A percentile compares a stretch with the other conserved stretches of the same genome.
phyloP scores from a whole-genome alignment of 169 alveolate genomes.

The Cyclospora cayetanensis region DNA sequence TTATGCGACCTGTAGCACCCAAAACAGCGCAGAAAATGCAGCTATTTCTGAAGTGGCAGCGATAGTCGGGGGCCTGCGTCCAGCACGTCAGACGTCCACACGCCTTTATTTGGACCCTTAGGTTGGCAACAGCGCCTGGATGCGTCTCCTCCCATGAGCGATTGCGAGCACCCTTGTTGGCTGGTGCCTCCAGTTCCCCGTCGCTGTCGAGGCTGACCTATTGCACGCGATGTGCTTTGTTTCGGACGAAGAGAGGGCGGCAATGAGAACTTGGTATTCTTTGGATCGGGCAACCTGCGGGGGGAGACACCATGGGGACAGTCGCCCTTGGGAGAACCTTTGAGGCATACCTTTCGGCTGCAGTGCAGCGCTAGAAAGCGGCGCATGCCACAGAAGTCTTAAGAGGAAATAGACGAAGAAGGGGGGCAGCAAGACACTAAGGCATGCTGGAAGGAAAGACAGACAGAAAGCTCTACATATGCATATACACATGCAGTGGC shows the following conservation, averaged over 20 bases:
- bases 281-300: constrained; percentile 11
- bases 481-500: not conserved
- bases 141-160: too few species aligned
- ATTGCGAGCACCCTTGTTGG: too few species aligned
- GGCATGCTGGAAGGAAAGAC: not conserved
- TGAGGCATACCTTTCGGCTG: not conserved
- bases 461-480: not conserved
- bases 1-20: not conserved
- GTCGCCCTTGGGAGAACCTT: too few species aligned
- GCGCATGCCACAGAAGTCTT: not conserved
- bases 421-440: too few species aligned
- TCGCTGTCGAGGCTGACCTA: too few species aligned
- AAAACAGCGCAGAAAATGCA: not conserved
- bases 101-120: not conserved
- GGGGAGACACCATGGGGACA: not conserved
- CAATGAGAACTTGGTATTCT: constrained; percentile 28
- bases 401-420: not conserved
- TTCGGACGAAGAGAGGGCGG: constrained; percentile 1
- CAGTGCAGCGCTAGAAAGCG: not conserved
- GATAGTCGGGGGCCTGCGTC: too few species aligned
- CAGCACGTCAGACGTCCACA: too few species aligned
- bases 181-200: too few species aligned
- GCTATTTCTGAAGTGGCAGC: constrained; percentile 2
- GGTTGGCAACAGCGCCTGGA: too few species aligned
- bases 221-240: constrained; percentile 48